Conservation (phyloP, 371 early-diverging fungal genomes). For the Circinella umbellata region DNA sequence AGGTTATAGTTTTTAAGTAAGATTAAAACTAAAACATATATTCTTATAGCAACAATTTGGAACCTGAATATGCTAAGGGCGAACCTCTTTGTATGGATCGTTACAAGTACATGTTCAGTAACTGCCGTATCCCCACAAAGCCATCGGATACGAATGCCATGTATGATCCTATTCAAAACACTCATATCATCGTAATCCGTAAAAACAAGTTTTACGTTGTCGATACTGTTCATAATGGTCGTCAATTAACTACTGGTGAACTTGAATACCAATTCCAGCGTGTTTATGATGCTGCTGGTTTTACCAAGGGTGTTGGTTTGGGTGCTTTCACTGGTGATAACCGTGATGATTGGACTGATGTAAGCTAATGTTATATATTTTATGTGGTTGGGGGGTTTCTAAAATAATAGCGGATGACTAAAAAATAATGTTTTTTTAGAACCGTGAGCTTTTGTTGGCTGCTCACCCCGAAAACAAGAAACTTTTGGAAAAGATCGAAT, state of each 20-base stretch:
- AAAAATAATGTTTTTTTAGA: constrained; percentile 23
- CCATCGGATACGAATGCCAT: constrained; percentile 81
- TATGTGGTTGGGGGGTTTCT: not conserved
- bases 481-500: constrained; percentile 81
- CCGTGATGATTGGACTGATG: constrained; percentile 94
- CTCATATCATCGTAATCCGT: constrained; percentile 87
- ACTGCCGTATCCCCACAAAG: constrained; percentile 88
- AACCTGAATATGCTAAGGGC: constrained; percentile 84
- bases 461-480: constrained; percentile 73
- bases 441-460: constrained; percentile 67
- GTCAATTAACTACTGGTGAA: constrained; percentile 83
- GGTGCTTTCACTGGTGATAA: constrained; percentile 92
- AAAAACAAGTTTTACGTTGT: constrained; percentile 90
- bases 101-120: constrained; percentile 96
- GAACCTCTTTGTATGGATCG: constrained; percentile 88
- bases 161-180: constrained; percentile 80
- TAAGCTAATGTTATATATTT: constrained; percentile 25
- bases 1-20: not conserved
- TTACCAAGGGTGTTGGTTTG: constrained; percentile 71
- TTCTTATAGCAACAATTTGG: constrained; percentile 67
- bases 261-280: constrained; percentile 78
- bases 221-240: constrained; percentile 78
- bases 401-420: not conserved
- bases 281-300: constrained; percentile 80
- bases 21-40: not conserved